Evolutionary conservation across 2,329 filamentous ascomycete genomes (phyloP).

Genomic region (Davidsoniella virescens): DNA sequence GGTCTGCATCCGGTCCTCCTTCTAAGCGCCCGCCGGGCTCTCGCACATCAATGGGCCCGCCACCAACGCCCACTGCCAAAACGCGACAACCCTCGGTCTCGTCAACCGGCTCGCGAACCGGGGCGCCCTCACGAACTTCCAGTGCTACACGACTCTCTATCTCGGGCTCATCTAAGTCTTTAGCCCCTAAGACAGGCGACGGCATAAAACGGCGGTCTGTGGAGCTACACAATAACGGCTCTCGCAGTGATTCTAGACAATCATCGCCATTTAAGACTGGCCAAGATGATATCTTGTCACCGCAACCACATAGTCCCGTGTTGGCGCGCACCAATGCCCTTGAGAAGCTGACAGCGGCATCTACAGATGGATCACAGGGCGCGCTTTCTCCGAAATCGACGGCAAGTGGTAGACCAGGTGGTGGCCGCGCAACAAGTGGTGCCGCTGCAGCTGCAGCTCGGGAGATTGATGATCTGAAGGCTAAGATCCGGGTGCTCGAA

Average conservation of each 20-base stretch:
- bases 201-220: constrained; percentile 27
- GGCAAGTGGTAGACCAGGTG: constrained; percentile 13
- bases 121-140: constrained; percentile 22
- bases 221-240: constrained; percentile 17
- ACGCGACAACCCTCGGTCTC: constrained; percentile 30
- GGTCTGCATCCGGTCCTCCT: constrained; percentile 14
- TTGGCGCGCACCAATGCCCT: constrained; percentile 33
- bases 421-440: constrained; percentile 23
- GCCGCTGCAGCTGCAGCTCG: constrained; percentile 36
- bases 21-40: constrained; percentile 25
- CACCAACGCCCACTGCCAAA: constrained; percentile 31
- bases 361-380: constrained; percentile 4
- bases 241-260: constrained; percentile 4
- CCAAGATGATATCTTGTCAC: constrained; percentile 29
- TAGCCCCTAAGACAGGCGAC: constrained; percentile 5
- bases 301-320: constrained; percentile 34
- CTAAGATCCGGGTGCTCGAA: constrained; percentile 74
- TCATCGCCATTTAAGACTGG: constrained; percentile 31
- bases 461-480: constrained; percentile 75
- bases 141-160: constrained; percentile 18
- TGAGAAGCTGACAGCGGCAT: constrained; percentile 22
- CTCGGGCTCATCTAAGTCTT: constrained; percentile 5
- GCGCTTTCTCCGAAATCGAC: constrained; percentile 18
- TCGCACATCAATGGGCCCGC: constrained; percentile 53
- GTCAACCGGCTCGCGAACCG: constrained; percentile 22